A percentile compares a stretch with the other conserved stretches of the same genome.
These are phyloP conservation scores for Tetrapyrgos nigripes DNA, from an alignment of 1,284 basidiomycete species.

Conservation along the genomic window DNA sequence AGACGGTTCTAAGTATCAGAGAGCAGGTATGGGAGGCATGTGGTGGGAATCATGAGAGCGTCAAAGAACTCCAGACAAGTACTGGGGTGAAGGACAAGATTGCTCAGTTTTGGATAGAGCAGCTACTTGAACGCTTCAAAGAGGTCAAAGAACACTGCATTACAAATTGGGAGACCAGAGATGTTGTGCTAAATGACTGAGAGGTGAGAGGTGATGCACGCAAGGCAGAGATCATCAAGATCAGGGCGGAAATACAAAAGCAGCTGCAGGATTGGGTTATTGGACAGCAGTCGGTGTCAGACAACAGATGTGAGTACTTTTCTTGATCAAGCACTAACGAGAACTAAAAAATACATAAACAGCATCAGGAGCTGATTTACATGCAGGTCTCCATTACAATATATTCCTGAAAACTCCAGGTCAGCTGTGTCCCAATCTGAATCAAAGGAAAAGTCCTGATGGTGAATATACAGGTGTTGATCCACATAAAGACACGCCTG, in stretches of 20 bases:
- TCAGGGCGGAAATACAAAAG: no score
- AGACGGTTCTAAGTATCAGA: conserved; percentile 26
- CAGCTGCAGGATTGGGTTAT: no score
- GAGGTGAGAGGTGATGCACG: conserved; percentile 31
- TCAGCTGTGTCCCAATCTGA: conserved; percentile 1
- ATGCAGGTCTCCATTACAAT: no score
- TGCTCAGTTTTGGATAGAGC: conserved; percentile 37
- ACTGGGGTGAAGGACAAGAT: conserved; percentile 44
- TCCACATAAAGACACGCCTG: conserved; percentile 40
- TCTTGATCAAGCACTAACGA: no score
- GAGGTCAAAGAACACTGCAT: conserved; percentile 25
- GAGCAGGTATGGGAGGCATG: conserved; percentile 28
- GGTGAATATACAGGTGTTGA: conserved; percentile 28
- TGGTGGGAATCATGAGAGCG: conserved; percentile 18
- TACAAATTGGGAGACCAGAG: conserved; percentile 28
- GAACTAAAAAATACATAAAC: no score
- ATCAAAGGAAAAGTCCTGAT: conserved; percentile 42
- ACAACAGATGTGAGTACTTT: no score
- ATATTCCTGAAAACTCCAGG: conserved; percentile 16
- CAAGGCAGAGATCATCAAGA: conserved; percentile 29
- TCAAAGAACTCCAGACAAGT: conserved; percentile 25
- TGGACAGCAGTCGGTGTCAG: no score
- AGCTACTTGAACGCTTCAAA: conserved; percentile 27
- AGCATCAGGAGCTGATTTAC: no score
- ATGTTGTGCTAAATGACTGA: conserved; percentile 31